A percentile compares a stretch with the other conserved stretches of the same genome.
Evolutionary conservation across 768 basidiomycete genomes (phyloP).

Genomic region (Royoungia palumana): DNA sequence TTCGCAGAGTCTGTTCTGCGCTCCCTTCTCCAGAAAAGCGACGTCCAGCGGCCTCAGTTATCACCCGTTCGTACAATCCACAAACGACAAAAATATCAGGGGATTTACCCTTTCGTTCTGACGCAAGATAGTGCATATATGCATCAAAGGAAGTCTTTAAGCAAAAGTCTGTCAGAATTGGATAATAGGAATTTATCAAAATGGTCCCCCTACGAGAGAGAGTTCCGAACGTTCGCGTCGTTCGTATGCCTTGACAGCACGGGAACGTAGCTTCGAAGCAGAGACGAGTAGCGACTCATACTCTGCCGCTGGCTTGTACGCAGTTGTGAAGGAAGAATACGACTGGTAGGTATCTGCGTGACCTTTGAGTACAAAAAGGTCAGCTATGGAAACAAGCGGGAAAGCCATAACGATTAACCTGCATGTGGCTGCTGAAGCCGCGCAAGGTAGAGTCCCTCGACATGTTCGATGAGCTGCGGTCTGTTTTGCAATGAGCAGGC

Average conservation of each 20-base stretch:
- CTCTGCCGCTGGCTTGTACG: conserved; percentile 63
- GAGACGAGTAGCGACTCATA: conserved; percentile 76
- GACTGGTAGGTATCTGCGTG: conserved; percentile 78
- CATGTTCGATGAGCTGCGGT: conserved; percentile 39
- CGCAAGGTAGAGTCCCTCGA: conserved; percentile 58
- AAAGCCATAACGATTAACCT: conserved; percentile 39
- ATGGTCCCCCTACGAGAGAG: conserved; percentile 47
- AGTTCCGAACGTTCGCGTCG: conserved; percentile 63
- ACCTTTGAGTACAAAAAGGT: conserved; percentile 41
- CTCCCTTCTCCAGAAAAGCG: conserved; percentile 51
- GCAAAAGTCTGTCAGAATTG: conserved; percentile 14
- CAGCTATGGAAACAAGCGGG: background rate
- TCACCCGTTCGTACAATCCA: conserved; percentile 69
- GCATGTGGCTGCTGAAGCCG: conserved; percentile 77
- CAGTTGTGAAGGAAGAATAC: conserved; percentile 88
- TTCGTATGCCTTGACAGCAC: conserved; percentile 57
- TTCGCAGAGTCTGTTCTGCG: conserved; percentile 55
- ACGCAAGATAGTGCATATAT: conserved; percentile 59
- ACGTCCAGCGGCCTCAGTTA: conserved; percentile 64
- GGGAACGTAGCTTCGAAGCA: conserved; percentile 69
- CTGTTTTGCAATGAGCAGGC: conserved; percentile 27
- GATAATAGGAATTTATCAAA: background rate
- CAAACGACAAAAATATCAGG: conserved; percentile 57
- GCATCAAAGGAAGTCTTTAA: conserved; percentile 47
- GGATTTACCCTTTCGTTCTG: conserved; percentile 58